phyloP scores from a whole-genome alignment of 805 yeast species.

The Starmerella apicola region DNA sequence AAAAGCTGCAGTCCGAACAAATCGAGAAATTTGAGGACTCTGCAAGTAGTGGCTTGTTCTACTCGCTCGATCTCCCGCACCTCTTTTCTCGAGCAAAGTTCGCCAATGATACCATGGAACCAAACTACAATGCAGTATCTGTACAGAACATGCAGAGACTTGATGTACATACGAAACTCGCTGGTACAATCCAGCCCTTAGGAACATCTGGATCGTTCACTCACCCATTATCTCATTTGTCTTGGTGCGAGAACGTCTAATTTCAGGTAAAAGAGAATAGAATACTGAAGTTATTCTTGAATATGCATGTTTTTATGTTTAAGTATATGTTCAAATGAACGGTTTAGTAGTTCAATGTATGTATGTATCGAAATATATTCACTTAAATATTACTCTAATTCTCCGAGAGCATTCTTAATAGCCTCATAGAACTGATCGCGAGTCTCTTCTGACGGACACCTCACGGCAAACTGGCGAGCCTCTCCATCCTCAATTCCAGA shows the following conservation, averaged over 20 bases:
- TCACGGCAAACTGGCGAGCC: conserved; percentile 76
- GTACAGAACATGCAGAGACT: conserved; percentile 25
- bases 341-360: no score
- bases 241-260: no score
- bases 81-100: conserved; percentile 28
- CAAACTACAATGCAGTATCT: conserved; percentile 29
- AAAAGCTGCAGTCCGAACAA: conserved; percentile 26
- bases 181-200: no score
- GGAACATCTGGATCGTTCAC: no score
- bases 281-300: no score
- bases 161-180: no score
- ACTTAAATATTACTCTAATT: not conserved
- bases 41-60: conserved; percentile 26
- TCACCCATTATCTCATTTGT: no score
- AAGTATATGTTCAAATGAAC: no score
- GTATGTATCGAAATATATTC: no score
- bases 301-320: no score
- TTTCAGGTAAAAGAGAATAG: no score
- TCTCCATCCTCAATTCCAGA: conserved; percentile 50
- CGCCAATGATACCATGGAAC: conserved; percentile 30
- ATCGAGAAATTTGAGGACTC: conserved; percentile 26
- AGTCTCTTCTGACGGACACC: conserved; percentile 49
- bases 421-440: conserved; percentile 45
- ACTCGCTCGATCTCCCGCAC: conserved; percentile 19
- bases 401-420: conserved; percentile 1